Conservation (phyloP, 2,329 filamentous ascomycete genomes). For the Blumeriella jaapii region DNA sequence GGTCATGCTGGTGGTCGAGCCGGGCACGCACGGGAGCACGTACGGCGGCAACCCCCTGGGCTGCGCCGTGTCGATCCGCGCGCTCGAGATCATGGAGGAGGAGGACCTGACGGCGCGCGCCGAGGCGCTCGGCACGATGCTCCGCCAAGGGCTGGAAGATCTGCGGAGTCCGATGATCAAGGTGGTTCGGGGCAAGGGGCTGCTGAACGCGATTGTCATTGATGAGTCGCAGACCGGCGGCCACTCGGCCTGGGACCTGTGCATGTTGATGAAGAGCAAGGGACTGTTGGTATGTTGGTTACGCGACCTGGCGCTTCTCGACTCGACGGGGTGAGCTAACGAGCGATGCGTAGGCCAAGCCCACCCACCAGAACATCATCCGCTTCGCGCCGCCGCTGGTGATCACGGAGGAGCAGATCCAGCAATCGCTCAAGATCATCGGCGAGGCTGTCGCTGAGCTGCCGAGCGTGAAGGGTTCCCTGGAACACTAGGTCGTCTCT, state of each 20-base stretch:
- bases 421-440: conserved; percentile 68
- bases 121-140: conserved; percentile 67
- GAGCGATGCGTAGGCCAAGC: conserved; percentile 98
- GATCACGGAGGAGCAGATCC: conserved; percentile 80
- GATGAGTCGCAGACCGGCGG: conserved; percentile 79
- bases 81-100: conserved; percentile 86
- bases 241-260: conserved; percentile 90
- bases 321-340: no score
- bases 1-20: conserved; percentile 90
- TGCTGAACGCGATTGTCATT: conserved; percentile 93
- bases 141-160: conserved; percentile 66
- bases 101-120: conserved; percentile 78
- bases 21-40: conserved; percentile 95
- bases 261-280: conserved; percentile 90
- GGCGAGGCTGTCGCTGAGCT: conserved; percentile 72
- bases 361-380: conserved; percentile 97
- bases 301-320: no score
- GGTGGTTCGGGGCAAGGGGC: conserved; percentile 77
- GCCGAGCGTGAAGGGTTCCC: conserved; percentile 50
- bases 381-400: conserved; percentile 92
- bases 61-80: conserved; percentile 89
- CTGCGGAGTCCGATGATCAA: conserved; percentile 74
- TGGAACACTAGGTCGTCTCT: conserved; percentile 44
- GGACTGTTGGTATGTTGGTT: conserved; percentile 66
- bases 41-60: conserved; percentile 95